Evolutionary conservation across 768 basidiomycete genomes (phyloP), one percentile per base, ranked within the genome.

Genomic region (Brasilioporus rufonigricans): DNA sequence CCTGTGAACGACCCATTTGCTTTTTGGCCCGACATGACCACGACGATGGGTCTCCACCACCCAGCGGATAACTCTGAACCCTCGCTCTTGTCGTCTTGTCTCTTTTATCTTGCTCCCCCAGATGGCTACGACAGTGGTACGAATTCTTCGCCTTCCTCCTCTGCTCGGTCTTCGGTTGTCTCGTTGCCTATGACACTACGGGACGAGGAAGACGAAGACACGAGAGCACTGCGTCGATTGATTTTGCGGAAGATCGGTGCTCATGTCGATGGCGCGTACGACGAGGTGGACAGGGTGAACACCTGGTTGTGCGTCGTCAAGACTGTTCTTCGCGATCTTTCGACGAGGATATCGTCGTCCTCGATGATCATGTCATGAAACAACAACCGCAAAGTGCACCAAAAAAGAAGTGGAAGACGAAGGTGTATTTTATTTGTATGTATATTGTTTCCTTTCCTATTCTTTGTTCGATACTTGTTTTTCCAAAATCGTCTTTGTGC

Each of bases 231-330:
- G 33, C 84, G 86, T 14, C 76, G 85, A 18, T 67, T 91, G n/a
- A 62, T 89, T 21, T 68, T 83, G 38, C 79, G 84, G 44, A 89
- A 88, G 71, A 79, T 90, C 50, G 81, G 85, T 36, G 78, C 81
- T 54, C 72, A 79, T 44, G 59, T 80, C 49, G 73, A 74, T 16
- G 81, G 80, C 7, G 82, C 83, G 2, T 78, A 80, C 61, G 84
- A 84, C 40, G 84, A 88, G 62, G 74, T 88, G 40, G 85, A 89
- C 55, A 80, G 77, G 58, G 77, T 77, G 32, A 74, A 73, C 21
- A 71, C 69, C 1, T 89, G 87, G 86, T 68, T 88, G 19, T 75
- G 77, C 44, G 80, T 88, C 48, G 80, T 89, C 55, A 84, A 81
- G 59, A 85, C 83, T 47, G 83, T 82, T 27, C 75, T 86, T 16